phyloP scores from a whole-genome alignment of 2,329 filamentous ascomycete species.

The Cercospora berteroae region DNA sequence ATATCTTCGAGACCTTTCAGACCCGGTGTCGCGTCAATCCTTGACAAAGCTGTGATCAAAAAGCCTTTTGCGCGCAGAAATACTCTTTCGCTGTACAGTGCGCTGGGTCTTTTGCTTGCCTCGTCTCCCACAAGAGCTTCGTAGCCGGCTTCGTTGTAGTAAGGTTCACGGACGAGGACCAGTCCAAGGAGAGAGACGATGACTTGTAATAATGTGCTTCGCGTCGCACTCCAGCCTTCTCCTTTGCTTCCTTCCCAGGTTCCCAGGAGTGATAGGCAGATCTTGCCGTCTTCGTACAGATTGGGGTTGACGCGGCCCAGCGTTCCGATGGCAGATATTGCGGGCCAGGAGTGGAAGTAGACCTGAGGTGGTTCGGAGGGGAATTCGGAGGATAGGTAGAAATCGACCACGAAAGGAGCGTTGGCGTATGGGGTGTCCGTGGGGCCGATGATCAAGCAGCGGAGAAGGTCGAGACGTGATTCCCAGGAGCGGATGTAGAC shows the following conservation, averaged over 20 bases:
- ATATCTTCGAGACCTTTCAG: constrained; percentile 51
- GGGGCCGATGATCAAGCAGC: constrained; percentile 59
- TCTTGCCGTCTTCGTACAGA: constrained; percentile 61
- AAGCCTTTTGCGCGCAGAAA: constrained; percentile 29
- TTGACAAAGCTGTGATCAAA: constrained; percentile 39
- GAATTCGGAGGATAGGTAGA: constrained; percentile 52
- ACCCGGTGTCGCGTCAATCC: constrained; percentile 36
- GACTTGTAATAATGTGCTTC: constrained; percentile 56
- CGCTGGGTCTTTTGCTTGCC: constrained; percentile 29
- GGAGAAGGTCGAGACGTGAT: constrained; percentile 56
- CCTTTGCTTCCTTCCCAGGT: constrained; percentile 58
- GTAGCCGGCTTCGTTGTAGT: constrained; percentile 64
- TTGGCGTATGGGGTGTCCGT: constrained; percentile 60
- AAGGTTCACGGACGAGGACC: constrained; percentile 56
- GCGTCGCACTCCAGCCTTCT: constrained; percentile 54
- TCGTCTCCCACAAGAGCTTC: constrained; percentile 45
- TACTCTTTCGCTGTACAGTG: constrained; percentile 34
- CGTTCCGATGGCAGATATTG: constrained; percentile 33
- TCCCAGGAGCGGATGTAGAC: constrained; percentile 62
- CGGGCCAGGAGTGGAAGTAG: constrained; percentile 59
- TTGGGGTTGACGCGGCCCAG: constrained; percentile 55
- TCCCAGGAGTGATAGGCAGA: constrained; percentile 58
- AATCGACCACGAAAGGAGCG: constrained; percentile 61
- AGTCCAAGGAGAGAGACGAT: constrained; percentile 33
- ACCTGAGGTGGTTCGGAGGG: constrained; percentile 54